These are phyloP conservation scores for Salix arbutifolia DNA, from an alignment of 345 rosid species.

Conservation along the genomic window DNA sequence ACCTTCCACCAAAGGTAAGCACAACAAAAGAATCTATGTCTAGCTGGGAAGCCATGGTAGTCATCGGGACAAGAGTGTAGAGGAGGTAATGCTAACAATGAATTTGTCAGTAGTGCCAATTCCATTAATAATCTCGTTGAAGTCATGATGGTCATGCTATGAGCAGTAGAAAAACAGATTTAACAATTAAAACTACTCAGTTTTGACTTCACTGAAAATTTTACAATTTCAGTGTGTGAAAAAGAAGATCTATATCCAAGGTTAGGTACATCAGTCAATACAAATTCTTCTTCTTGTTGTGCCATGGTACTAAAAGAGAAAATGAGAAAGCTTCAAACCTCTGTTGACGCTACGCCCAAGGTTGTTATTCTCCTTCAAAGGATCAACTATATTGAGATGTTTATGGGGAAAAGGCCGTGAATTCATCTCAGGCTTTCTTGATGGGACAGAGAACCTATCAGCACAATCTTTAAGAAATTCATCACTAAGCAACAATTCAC, in stretches of 20 bases:
- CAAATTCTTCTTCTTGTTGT: not conserved
- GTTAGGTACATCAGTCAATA: not conserved
- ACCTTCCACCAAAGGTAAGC: not conserved
- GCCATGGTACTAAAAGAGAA: not conserved
- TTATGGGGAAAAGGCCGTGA: slow-evolving; percentile 47
- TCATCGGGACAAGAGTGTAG: not conserved
- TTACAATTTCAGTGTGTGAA: not conserved
- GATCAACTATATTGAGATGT: slow-evolving; percentile 80
- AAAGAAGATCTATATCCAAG: not conserved
- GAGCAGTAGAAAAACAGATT: not conserved
- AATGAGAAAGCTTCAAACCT: slow-evolving; percentile 43
- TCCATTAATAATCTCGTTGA: not conserved
- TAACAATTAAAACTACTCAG: not conserved
- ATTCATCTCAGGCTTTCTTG: slow-evolving; percentile 31
- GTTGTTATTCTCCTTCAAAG: slow-evolving; percentile 74
- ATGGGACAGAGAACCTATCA: slow-evolving; percentile 43
- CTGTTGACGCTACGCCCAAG: slow-evolving; percentile 82
- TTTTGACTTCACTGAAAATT: not conserved
- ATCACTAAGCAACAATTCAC: slow-evolving; percentile 46
- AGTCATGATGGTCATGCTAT: too few relatives aligned
- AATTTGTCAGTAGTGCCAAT: not conserved
- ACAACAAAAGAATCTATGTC: not conserved
- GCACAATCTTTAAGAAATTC: slow-evolving; percentile 51
- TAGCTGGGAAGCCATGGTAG: not conserved
- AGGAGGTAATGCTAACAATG: not conserved